phyloP scores from a whole-genome alignment of 164 flowering plant species.

The Vitis riparia region DNA sequence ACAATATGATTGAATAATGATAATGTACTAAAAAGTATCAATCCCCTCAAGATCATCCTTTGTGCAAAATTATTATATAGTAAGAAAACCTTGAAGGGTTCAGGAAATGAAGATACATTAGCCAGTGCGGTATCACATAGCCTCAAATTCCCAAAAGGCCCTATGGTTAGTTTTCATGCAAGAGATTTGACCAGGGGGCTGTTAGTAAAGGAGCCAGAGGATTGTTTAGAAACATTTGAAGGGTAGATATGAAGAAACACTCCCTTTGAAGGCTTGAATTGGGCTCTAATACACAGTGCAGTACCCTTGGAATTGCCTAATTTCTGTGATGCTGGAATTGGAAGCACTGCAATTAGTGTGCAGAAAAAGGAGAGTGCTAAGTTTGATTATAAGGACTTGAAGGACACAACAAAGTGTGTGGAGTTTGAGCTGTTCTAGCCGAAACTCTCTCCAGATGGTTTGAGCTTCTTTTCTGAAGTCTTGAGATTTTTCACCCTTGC shows the following conservation, averaged over 20 bases:
- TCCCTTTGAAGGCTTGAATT: conserved; percentile 79
- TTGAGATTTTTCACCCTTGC: conserved; percentile 10
- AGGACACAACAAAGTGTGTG: conserved; percentile 20
- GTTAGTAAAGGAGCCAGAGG: conserved; percentile 69
- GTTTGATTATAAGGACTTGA: conserved; percentile 11
- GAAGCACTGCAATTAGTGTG: conserved; percentile 4
- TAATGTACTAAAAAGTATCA: too few species aligned
- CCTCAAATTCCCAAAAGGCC: conserved; percentile 63
- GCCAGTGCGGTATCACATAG: conserved; percentile 61
- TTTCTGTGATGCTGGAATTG: conserved; percentile 27
- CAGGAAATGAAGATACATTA: conserved; percentile 67
- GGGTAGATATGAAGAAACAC: conserved; percentile 87
- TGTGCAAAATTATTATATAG: conserved; percentile 44
- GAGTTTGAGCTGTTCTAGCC: conserved; percentile 70
- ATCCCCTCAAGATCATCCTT: too few species aligned
- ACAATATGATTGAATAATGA: too few species aligned
- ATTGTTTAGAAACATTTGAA: conserved; percentile 64
- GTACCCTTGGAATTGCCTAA: conserved; percentile 71
- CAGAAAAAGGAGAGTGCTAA: conserved; percentile 29
- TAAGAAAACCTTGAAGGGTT: conserved; percentile 80
- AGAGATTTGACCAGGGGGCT: conserved; percentile 66
- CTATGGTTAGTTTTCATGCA: conserved; percentile 60
- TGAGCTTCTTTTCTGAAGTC: neutral
- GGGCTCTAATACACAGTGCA: conserved; percentile 79
- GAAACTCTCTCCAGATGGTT: neutral